Evolutionary conservation across 2,329 filamentous ascomycete genomes (phyloP).

Genomic region (Penicillium sp.): DNA sequence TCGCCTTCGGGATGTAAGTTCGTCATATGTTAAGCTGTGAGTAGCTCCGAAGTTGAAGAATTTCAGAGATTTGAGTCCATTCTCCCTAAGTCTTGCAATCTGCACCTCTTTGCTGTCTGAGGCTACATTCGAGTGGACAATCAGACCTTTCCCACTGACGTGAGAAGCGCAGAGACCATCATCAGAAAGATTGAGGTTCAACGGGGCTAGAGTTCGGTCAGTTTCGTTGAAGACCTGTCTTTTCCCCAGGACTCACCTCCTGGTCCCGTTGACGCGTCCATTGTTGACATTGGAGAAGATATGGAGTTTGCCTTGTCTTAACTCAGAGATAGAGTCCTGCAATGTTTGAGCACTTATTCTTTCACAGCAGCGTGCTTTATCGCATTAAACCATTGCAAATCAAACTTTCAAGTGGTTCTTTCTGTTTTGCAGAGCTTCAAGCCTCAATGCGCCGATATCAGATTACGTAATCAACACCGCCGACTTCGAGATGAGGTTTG

Average conservation of each 20-base stretch:
- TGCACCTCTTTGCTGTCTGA: slow-evolving; percentile 35
- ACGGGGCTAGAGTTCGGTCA: slow-evolving; percentile 11
- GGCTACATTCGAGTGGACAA: slow-evolving; percentile 33
- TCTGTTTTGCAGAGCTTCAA: not conserved
- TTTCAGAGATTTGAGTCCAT: slow-evolving; percentile 32
- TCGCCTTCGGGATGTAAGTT: slow-evolving; percentile 27
- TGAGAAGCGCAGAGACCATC: slow-evolving; percentile 33
- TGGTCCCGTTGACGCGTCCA: slow-evolving; percentile 29
- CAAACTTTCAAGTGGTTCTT: not conserved
- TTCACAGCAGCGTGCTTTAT: not conserved
- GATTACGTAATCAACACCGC: slow-evolving; percentile 1
- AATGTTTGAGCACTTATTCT: not conserved
- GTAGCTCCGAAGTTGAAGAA: slow-evolving; percentile 20
- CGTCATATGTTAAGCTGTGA: not conserved
- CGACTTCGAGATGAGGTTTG: no score
- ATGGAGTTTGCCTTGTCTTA: not conserved
- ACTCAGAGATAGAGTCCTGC: no score
- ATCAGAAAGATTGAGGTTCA: slow-evolving; percentile 31
- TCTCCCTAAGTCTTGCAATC: slow-evolving; percentile 35
- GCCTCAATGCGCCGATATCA: not conserved
- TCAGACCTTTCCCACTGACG: slow-evolving; percentile 34
- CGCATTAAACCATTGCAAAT: not conserved
- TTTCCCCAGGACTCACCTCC: slow-evolving; percentile 23
- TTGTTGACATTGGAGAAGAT: slow-evolving; percentile 19
- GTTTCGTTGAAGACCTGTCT: not conserved